A percentile compares a stretch with the other conserved stretches of the same genome.
Evolutionary conservation across 148 eudicot genomes (phyloP).

Genomic region (Bassia scoparia): DNA sequence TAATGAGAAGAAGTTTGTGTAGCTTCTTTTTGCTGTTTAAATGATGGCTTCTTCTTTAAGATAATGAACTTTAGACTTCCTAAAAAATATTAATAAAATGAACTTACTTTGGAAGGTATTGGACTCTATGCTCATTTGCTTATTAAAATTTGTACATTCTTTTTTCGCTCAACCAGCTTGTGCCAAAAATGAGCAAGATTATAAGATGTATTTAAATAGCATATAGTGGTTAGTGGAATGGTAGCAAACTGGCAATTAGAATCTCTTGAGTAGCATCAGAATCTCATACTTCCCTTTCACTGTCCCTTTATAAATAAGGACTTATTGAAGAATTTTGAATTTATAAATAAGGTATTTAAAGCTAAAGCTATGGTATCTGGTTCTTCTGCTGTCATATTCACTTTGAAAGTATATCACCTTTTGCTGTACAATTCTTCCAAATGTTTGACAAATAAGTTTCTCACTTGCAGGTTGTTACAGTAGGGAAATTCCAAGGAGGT

Average conservation of each 20-base stretch:
- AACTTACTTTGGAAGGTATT: background rate
- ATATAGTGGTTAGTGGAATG: conserved; percentile 10
- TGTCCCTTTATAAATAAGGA: background rate
- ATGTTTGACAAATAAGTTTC: background rate
- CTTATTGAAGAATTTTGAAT: background rate
- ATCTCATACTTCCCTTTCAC: conserved; percentile 1
- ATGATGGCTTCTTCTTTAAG: background rate
- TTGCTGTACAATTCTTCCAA: background rate
- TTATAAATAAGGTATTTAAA: conserved; percentile 2
- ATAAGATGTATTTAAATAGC: conserved; percentile 6
- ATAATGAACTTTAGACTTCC: background rate
- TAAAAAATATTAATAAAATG: too few relatives aligned
- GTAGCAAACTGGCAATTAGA: background rate
- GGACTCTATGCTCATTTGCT: background rate
- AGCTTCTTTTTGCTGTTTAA: too few relatives aligned
- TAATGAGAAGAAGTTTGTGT: too few relatives aligned
- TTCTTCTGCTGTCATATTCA: conserved; percentile 1
- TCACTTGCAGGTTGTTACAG: conserved; percentile 74
- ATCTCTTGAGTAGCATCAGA: conserved; percentile 12
- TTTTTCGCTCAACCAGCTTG: background rate
- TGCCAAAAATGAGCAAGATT: background rate
- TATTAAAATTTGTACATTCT: background rate
- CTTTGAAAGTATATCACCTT: conserved; percentile 2
- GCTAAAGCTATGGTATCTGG: background rate
- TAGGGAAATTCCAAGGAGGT: conserved; percentile 93